Evolutionary conservation across 1,284 basidiomycete species (phyloP), one percentile per base, ranked within the genome.

Genomic region (Tilletia caries): DNA sequence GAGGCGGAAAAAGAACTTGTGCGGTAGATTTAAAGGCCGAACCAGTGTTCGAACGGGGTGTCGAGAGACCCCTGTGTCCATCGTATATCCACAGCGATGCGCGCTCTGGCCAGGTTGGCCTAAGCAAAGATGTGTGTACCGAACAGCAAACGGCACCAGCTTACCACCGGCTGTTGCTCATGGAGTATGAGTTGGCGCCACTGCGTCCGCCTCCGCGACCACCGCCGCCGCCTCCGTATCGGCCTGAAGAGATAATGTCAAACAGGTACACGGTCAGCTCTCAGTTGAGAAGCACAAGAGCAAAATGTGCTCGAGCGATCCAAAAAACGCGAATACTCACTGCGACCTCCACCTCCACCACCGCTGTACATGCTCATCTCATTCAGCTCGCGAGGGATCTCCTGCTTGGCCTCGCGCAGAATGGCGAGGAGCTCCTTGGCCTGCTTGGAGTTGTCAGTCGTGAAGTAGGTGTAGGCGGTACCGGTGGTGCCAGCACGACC

Each of bases 401-500:
- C 86, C 41, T 93, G 90, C 83, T 95, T 95, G 64, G 93, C 92
- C 85, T 98, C 95, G 74, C 89, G 88, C 73, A 98, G 86, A 77
- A 98, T 97, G 75, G 85, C 87, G 69, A 98, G 86, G 18, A 98
- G 88, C 82, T 98, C 95, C 65, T 93, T 91, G 20, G 95, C 94
- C 76, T 89, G 90, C 86, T 95, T 96, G 70, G 92, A 90, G 85
- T 95, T 97, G 81, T 96, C 84, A n/a, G 83, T 75, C 1, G 83
- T 84, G 86, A 98, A 95, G 88, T 95, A 98, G 13, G 94, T 97
- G 86, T 92, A 96, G 3, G 94, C 93, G 43, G 90, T 91, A 76
- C 93, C 93, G 84, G 89, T 93, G 86, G 81, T 77, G 67, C 87
- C 87, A 37, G 87, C 87, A 83, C 92, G 91, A 75, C 87, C 87